These are phyloP conservation scores for Candida chilensis DNA, from an alignment of 805 yeast species.

Conservation along the genomic window DNA sequence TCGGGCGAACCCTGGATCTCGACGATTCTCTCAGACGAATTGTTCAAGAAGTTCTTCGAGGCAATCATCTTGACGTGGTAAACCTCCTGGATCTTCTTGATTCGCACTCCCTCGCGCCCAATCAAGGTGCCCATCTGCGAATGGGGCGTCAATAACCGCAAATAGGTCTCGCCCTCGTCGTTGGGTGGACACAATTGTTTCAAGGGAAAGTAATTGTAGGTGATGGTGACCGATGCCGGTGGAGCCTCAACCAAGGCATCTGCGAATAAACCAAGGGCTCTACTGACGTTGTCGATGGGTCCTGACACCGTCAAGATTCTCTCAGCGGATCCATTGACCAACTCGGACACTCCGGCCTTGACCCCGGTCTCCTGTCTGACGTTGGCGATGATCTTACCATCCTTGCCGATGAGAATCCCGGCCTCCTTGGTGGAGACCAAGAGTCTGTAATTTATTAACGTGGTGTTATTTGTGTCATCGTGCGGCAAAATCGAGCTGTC, in stretches of 20 bases:
- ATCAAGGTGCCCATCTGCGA: conserved; percentile 83
- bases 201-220: conserved; percentile 48
- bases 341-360: conserved; percentile 81
- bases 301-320: conserved; percentile 78
- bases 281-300: conserved; percentile 55
- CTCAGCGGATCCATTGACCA: conserved; percentile 73
- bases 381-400: conserved; percentile 68
- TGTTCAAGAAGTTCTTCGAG: conserved; percentile 72
- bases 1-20: conserved; percentile 78
- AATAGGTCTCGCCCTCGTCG: conserved; percentile 40
- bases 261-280: conserved; percentile 64
- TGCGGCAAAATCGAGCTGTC: background rate
- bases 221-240: conserved; percentile 14
- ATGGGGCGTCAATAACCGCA: conserved; percentile 73
- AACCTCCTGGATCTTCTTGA: conserved; percentile 66
- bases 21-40: conserved; percentile 77
- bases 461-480: background rate
- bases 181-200: conserved; percentile 46
- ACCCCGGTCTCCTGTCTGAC: conserved; percentile 70
- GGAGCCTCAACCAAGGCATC: conserved; percentile 41
- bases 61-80: conserved; percentile 77
- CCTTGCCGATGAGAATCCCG: conserved; percentile 83
- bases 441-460: conserved; percentile 36
- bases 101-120: conserved; percentile 75
- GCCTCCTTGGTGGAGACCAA: conserved; percentile 81